Percentiles rank a stretch among this genome's conserved stretches.
phyloP scores from a whole-genome alignment of 176 grass and related monocot genomes.

The Avena sativa region DNA sequence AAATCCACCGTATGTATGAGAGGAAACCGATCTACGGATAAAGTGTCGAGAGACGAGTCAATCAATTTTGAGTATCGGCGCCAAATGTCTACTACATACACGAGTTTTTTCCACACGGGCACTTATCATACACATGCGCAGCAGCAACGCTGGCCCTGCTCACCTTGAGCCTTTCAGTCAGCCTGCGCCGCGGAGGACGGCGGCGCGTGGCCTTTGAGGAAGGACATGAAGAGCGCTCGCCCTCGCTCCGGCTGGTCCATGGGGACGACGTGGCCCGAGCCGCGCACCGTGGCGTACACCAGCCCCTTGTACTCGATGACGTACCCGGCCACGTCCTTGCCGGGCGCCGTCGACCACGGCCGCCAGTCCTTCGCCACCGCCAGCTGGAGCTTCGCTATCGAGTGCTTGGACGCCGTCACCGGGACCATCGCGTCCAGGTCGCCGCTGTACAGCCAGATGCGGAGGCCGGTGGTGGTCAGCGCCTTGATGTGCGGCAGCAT shows the following conservation, averaged over 20 bases:
- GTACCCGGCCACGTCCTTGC: constrained; percentile 59
- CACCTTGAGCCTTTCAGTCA: not conserved
- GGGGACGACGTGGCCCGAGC: constrained; percentile 59
- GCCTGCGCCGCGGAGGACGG: not conserved
- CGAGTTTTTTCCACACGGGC: not conserved
- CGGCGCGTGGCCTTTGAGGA: constrained; percentile 46
- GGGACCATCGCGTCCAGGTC: constrained; percentile 69
- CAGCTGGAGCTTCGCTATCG: constrained; percentile 52
- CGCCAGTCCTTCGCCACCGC: constrained; percentile 48
- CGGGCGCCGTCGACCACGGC: constrained; percentile 50
- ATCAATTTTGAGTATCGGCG: not conserved
- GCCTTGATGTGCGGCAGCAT: constrained; percentile 54
- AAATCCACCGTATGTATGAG: too few species aligned
- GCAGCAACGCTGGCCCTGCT: not conserved
- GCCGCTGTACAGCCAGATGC: constrained; percentile 57
- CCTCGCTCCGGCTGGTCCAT: constrained; percentile 54
- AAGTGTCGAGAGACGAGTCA: not conserved
- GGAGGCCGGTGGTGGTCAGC: constrained; percentile 40
- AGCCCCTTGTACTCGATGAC: constrained; percentile 56
- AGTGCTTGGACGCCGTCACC: constrained; percentile 54
- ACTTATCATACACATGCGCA: constrained; percentile 12
- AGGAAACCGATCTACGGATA: too few species aligned
- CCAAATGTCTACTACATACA: not conserved
- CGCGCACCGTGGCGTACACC: constrained; percentile 60
- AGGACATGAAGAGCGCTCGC: constrained; percentile 45